phyloP scores from a whole-genome alignment of 2,329 filamentous ascomycete genomes.

The Balansia obtecta region DNA sequence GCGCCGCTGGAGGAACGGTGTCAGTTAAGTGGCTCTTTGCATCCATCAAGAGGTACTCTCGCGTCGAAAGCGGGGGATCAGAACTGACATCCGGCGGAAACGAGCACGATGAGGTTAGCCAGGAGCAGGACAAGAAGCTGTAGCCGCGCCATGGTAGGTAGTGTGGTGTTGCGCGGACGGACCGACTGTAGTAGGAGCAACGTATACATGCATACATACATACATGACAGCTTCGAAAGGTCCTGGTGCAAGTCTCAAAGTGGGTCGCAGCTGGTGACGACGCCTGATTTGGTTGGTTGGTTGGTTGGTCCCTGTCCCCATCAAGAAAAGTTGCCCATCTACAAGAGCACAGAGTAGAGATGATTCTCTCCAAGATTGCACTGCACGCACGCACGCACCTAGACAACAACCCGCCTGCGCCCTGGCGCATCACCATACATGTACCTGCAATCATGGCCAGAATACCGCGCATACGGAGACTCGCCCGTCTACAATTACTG shows the following conservation, averaged over 20 bases:
- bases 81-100: constrained; percentile 30
- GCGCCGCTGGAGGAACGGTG: constrained; percentile 32
- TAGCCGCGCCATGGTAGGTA: constrained; percentile 28
- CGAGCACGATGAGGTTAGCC: constrained; percentile 21
- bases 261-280: constrained; percentile 5
- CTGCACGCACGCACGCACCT: background rate
- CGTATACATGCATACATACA: too few species aligned
- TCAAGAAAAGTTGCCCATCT: constrained; percentile 9
- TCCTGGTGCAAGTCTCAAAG: background rate
- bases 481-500: constrained; percentile 19
- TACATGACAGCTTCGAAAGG: background rate
- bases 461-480: constrained; percentile 25
- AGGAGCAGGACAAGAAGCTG: constrained; percentile 24
- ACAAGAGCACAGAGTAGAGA: too few species aligned
- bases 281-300: constrained; percentile 1
- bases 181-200: background rate
- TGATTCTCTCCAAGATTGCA: background rate
- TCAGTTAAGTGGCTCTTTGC: constrained; percentile 13
- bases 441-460: constrained; percentile 26
- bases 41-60: background rate
- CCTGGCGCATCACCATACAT: background rate
- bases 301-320: constrained; percentile 13
- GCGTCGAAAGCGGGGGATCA: background rate
- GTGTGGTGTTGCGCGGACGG: background rate
- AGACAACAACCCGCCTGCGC: background rate